Evolutionary conservation across 129 eudicot species (phyloP), one percentile per base, ranked within the genome.

Genomic region (Artemisia argyi): DNA sequence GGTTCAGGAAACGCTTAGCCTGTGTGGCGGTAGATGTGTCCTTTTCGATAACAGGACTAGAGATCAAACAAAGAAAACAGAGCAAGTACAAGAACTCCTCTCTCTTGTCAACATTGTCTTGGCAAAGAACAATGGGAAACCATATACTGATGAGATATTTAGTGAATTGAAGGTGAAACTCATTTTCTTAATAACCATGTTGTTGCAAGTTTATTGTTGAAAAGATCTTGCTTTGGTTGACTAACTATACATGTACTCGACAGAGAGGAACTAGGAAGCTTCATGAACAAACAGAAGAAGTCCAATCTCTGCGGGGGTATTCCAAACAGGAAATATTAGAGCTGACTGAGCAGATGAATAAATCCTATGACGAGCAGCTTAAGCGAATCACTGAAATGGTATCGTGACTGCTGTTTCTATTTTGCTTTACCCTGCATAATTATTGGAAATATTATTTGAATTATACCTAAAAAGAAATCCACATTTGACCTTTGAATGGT

Each of bases 331-430:
- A 89, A 73, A 88, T 83, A 60, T 65, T 85, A 3, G 91, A 67
- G 58, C 55, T 88, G 65, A 79, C 79, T 65, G 82, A 81, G 66
- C 84, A 91, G 82, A 83, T 87, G 83, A 72, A 91, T 49, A 77
- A 19, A 57, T 74, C 97, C 50, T 83, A 89, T 28, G 95, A 89
- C 26, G 97, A 87, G 69, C 97, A 87, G 51, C 89, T 93, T 35
- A 82, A 80, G 86, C 83, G 96, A 47, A 83, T 92, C 56, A 89
- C 86, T 28, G 96, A 87, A 83, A 85, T 92, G 98, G 98, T 92
- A 85, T 64, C 28, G 11, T 71, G 61, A 24, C 3, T 69, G 46
- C 44, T 35, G 15, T 49, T 47, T 24, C 13, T 17, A 4, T 5
- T 24, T 18, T 28, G 26, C 15, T 22, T 15, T 19, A 14, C 1